These are phyloP conservation scores for Blastomyces emzantsi DNA, from an alignment of 2,329 filamentous ascomycete genomes.

Conservation along the genomic window DNA sequence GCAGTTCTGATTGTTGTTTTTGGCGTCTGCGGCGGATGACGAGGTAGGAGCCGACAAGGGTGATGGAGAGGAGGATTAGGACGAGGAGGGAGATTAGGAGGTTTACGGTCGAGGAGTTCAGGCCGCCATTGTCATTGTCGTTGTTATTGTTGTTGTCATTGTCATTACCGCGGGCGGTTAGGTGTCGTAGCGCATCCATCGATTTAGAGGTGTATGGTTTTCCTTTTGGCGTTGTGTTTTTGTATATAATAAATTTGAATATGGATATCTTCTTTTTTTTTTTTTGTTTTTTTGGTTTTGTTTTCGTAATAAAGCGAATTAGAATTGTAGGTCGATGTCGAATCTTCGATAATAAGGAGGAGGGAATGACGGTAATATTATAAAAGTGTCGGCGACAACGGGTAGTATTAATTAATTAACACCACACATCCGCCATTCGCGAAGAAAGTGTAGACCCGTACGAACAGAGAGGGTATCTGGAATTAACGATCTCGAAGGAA, in stretches of 20 bases:
- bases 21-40: conserved; percentile 61
- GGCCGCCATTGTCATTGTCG: conserved; percentile 34
- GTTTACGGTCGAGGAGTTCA: conserved; percentile 58
- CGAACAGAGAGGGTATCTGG: neutral
- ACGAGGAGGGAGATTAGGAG: conserved; percentile 72
- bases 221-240: neutral
- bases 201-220: conserved; percentile 16
- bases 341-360: neutral
- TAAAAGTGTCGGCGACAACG: neutral
- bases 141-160: conserved; percentile 28
- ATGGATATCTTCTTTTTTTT: neutral
- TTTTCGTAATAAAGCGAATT: neutral
- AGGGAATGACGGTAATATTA: neutral
- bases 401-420: neutral
- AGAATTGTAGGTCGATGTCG: neutral
- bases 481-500: neutral
- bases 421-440: neutral
- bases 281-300: neutral
- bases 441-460: neutral
- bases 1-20: conserved; percentile 45
- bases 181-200: conserved; percentile 36
- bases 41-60: conserved; percentile 59
- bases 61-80: conserved; percentile 62
- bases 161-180: conserved; percentile 43
- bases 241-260: neutral